These are phyloP conservation scores for Scopulariopsis brevicaulis DNA, from an alignment of 2,329 filamentous ascomycete species.

Conservation along the genomic window DNA sequence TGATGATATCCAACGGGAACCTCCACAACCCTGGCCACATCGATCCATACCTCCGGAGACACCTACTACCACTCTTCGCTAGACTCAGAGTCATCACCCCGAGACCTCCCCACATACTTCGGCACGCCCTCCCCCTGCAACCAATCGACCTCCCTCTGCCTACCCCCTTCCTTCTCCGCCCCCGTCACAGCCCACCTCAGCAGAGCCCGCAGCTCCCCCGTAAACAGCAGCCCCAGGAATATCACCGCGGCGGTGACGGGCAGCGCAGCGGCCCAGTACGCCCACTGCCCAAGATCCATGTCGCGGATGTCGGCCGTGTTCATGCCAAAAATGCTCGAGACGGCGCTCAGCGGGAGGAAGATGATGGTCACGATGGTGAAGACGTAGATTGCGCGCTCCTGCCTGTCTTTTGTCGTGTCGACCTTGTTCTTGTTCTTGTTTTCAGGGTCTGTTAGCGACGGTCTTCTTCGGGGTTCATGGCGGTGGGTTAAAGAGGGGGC, in stretches of 20 bases:
- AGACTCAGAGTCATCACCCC: no score
- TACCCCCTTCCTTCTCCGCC: not conserved
- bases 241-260: slow-evolving; percentile 31
- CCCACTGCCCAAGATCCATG: slow-evolving; percentile 33
- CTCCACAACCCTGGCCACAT: no score
- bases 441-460: not conserved
- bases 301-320: slow-evolving; percentile 38
- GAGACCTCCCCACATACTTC: no score
- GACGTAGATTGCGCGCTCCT: slow-evolving; percentile 35
- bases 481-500: no score
- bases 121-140: no score
- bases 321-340: slow-evolving; percentile 40
- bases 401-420: slow-evolving; percentile 27
- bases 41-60: no score
- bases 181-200: slow-evolving; percentile 10
- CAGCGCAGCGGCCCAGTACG: slow-evolving; percentile 36
- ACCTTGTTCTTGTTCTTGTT: slow-evolving; percentile 16
- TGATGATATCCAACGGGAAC: no score
- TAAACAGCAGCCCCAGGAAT: slow-evolving; percentile 26
- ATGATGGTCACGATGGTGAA: slow-evolving; percentile 38
- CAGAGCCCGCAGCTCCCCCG: slow-evolving; percentile 26
- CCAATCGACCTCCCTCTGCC: no score
- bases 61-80: no score
- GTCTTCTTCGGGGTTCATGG: no score
- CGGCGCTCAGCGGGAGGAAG: slow-evolving; percentile 32